Evolutionary conservation across 768 basidiomycete genomes (phyloP).

Genomic region (Leccinum subgranulosum): DNA sequence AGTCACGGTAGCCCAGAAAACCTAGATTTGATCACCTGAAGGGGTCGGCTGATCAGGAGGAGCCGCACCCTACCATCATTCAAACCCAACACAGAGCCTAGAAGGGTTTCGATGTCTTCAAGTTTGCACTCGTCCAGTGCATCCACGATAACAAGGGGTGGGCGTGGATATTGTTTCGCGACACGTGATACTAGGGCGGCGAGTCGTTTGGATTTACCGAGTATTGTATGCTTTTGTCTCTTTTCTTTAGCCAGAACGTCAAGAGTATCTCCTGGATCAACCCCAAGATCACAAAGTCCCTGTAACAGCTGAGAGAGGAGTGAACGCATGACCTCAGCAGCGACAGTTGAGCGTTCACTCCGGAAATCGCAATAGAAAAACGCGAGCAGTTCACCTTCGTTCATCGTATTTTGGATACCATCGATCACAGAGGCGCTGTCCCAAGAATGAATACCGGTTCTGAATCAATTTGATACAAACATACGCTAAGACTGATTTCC

Average conservation of each 20-base stretch:
- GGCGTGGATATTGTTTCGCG: not conserved
- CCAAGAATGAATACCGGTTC: not conserved
- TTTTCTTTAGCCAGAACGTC: not conserved
- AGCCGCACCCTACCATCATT: not conserved
- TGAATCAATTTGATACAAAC: not conserved
- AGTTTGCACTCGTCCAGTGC: conserved; percentile 16
- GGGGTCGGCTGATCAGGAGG: conserved; percentile 2
- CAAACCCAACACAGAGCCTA: not conserved
- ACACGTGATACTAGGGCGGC: not conserved
- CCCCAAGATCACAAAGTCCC: not conserved
- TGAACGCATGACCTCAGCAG: not conserved
- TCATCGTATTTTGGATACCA: not conserved
- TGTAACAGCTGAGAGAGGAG: not conserved
- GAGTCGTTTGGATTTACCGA: not conserved
- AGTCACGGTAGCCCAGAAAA: not conserved
- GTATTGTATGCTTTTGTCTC: not conserved
- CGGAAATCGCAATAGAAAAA: not conserved
- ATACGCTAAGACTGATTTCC: not conserved
- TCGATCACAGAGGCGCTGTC: not conserved
- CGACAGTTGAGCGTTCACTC: not conserved
- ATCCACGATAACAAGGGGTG: conserved; percentile 8
- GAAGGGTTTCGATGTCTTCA: not conserved
- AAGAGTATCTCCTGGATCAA: not conserved
- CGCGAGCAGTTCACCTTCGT: not conserved
- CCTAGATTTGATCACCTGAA: conserved; percentile 4